Evolutionary conservation across 2,329 filamentous ascomycete genomes (phyloP).

Genomic region (Hypoxylon sp.): DNA sequence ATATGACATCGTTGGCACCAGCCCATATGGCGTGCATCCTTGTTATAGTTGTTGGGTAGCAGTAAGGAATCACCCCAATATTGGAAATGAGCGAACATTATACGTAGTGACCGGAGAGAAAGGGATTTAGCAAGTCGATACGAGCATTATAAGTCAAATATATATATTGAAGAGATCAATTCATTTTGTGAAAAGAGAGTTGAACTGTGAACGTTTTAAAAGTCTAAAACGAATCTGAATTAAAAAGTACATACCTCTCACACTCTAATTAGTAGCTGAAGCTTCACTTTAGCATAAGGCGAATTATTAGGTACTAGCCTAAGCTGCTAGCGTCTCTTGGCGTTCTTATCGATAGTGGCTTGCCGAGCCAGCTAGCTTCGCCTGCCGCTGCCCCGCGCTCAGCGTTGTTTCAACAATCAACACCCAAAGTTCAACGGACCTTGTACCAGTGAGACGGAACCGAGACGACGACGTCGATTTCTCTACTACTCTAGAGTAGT

Average conservation of each 20-base stretch:
- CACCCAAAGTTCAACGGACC: slow-evolving; percentile 14
- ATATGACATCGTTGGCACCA: not conserved
- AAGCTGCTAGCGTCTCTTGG: not conserved
- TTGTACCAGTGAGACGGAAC: slow-evolving; percentile 12
- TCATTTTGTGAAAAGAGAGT: not conserved
- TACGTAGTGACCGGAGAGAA: not conserved
- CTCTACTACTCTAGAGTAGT: not conserved
- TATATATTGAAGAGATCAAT: not conserved
- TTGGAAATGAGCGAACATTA: not conserved
- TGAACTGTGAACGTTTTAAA: not conserved
- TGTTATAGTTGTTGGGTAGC: not conserved
- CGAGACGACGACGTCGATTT: slow-evolving; percentile 17
- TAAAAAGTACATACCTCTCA: too few relatives aligned
- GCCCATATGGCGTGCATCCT: not conserved
- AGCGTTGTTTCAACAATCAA: slow-evolving; percentile 27
- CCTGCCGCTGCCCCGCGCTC: slow-evolving; percentile 28
- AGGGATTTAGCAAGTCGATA: not conserved
- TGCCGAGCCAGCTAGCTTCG: not conserved
- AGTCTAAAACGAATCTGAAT: not conserved
- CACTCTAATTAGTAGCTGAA: not conserved
- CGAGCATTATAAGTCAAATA: not conserved
- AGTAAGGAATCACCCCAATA: not conserved
- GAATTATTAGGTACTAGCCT: not conserved
- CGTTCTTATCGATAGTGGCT: slow-evolving; percentile 19
- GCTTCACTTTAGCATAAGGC: not conserved